These are phyloP conservation scores for Cryptococcus sp. DNA, from an alignment of 1,284 basidiomycete genomes.

Conservation along the genomic window DNA sequence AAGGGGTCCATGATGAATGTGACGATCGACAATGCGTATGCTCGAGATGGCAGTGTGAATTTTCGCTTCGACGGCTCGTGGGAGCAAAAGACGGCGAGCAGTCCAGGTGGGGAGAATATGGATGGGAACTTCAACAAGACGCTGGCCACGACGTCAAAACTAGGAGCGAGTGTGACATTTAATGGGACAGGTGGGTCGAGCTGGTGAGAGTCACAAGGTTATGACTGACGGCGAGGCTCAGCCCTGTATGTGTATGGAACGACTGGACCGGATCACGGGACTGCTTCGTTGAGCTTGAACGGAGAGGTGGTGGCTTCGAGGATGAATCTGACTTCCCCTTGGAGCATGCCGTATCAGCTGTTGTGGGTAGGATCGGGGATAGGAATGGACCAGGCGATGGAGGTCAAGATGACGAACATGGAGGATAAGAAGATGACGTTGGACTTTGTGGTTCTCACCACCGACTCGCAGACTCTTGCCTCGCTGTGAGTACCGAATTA, in stretches of 20 bases:
- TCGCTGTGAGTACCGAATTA: conserved; percentile 17
- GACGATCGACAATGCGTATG: conserved; percentile 25
- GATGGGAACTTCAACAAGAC: conserved; percentile 20
- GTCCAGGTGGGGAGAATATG: neutral
- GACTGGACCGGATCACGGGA: conserved; percentile 29
- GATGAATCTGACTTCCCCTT: conserved; percentile 27
- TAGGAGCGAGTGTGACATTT: conserved; percentile 17
- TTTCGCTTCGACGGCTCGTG: conserved; percentile 20
- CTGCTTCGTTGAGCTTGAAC: conserved; percentile 23
- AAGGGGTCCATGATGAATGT: conserved; percentile 16
- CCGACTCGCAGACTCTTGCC: conserved; percentile 12
- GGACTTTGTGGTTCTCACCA: conserved; percentile 30
- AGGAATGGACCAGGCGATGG: conserved; percentile 7
- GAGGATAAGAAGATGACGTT: conserved; percentile 22
- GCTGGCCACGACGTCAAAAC: conserved; percentile 11
- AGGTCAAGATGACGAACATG: conserved; percentile 28
- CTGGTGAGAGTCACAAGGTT: neutral
- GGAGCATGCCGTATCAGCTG: conserved; percentile 26
- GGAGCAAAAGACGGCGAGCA: conserved; percentile 9
- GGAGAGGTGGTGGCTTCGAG: conserved; percentile 15
- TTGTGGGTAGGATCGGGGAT: conserved; percentile 30
- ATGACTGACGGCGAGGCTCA: neutral
- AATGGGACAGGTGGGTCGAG: conserved; percentile 19
- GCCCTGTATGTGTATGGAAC: conserved; percentile 32
- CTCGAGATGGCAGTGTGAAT: conserved; percentile 1